Conservation (phyloP, 2,329 filamentous ascomycete species). For the Westerdykella ornata region DNA sequence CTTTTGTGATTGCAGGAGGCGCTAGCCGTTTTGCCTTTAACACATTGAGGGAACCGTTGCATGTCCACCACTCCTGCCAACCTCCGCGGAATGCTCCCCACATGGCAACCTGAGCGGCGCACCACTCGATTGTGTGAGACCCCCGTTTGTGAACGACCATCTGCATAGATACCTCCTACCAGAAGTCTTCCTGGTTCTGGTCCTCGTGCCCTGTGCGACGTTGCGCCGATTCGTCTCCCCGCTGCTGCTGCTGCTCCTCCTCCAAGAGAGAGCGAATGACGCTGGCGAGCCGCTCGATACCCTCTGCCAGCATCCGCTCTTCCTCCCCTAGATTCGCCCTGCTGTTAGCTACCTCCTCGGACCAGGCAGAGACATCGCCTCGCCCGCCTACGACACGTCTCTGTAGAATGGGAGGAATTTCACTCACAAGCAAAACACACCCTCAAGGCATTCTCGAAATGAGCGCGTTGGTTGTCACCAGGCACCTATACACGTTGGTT, state of each 20-base stretch:
- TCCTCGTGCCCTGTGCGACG: slow-evolving; percentile 12
- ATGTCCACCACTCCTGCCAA: too few relatives aligned
- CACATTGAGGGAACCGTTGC: too few relatives aligned
- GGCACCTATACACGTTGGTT: slow-evolving; percentile 31
- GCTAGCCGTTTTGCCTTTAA: too few relatives aligned
- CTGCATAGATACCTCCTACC: background rate
- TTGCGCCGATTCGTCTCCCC: slow-evolving; percentile 5
- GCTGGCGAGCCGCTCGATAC: slow-evolving; percentile 55
- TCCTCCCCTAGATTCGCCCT: slow-evolving; percentile 48
- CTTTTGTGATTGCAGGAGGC: too few relatives aligned
- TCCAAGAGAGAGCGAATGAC: slow-evolving; percentile 41
- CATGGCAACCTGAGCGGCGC: too few relatives aligned
- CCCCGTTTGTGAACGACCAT: too few relatives aligned
- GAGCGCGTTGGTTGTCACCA: slow-evolving; percentile 43
- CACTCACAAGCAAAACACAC: slow-evolving; percentile 54
- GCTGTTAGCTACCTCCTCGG: too few relatives aligned
- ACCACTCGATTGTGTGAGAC: too few relatives aligned
- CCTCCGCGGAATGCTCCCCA: too few relatives aligned
- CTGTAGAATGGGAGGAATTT: background rate
- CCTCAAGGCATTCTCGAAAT: slow-evolving; percentile 54
- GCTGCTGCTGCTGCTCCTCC: slow-evolving; percentile 13
- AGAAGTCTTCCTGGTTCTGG: slow-evolving; percentile 11
- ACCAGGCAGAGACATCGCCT: too few relatives aligned
- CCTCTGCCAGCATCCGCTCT: slow-evolving; percentile 58
- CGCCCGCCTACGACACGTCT: too few relatives aligned